phyloP scores from a whole-genome alignment of 2,329 filamentous ascomycete species.

The Cytospora leucostoma region DNA sequence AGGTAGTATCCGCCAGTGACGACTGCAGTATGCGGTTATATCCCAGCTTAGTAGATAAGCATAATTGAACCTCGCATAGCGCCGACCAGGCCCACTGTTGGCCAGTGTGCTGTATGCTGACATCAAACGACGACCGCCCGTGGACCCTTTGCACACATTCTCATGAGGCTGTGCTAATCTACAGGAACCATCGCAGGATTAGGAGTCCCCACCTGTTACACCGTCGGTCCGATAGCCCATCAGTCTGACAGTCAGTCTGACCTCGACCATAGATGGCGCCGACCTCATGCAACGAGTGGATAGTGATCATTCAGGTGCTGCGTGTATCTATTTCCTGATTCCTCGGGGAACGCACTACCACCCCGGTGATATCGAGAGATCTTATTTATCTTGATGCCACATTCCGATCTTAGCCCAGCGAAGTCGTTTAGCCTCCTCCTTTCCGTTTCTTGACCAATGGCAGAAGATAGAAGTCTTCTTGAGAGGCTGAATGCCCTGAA shows the following conservation, averaged over 20 bases:
- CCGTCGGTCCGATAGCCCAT: neutral
- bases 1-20: too few species aligned
- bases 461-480: slow-evolving; percentile 49
- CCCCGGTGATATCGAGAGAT: neutral
- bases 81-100: neutral
- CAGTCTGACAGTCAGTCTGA: neutral
- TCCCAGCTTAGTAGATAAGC: too few species aligned
- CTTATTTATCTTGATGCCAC: neutral
- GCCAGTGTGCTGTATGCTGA: neutral
- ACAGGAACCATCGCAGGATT: neutral
- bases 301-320: neutral
- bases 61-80: neutral
- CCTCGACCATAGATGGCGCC: neutral
- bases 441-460: slow-evolving; percentile 15
- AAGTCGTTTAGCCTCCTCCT: neutral
- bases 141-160: neutral
- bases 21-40: too few species aligned
- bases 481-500: slow-evolving; percentile 58
- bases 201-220: neutral
- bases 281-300: neutral
- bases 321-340: neutral
- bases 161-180: neutral
- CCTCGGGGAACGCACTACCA: neutral
- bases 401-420: slow-evolving; percentile 1
- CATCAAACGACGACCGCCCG: neutral